Percentiles rank a stretch among this genome's conserved stretches.
phyloP scores from a whole-genome alignment of 495 filamentous ascomycete species.

The Neurospora intermedia region DNA sequence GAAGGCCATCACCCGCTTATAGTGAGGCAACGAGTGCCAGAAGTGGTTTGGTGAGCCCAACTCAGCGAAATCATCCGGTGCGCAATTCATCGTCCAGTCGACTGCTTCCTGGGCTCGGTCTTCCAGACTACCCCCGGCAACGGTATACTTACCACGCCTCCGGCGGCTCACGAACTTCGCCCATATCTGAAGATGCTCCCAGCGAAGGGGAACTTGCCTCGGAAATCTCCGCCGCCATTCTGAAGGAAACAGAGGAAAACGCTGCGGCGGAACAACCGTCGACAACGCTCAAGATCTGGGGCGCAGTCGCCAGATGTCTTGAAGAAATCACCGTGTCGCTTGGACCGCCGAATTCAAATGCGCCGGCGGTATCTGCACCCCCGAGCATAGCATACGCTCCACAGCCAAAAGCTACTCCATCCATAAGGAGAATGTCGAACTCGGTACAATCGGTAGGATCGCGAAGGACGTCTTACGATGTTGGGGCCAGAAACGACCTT shows the following conservation, averaged over 20 bases:
- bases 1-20: neutral
- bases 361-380: neutral
- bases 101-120: neutral
- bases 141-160: neutral
- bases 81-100: neutral
- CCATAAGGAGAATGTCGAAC: neutral
- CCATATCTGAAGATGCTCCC: neutral
- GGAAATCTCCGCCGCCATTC: neutral
- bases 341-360: neutral
- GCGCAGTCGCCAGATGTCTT: neutral
- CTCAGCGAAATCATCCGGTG: neutral
- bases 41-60: neutral
- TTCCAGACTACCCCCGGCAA: neutral
- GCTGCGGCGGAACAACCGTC: neutral
- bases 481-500: neutral
- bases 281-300: neutral
- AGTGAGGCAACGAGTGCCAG: neutral
- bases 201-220: neutral
- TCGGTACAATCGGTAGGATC: neutral
- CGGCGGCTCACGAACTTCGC: neutral
- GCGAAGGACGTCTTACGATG: neutral
- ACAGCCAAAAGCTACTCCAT: neutral
- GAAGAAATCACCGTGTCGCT: slow-evolving; percentile 3
- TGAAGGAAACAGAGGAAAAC: neutral
- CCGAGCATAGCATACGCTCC: neutral